Base-by-base conservation (phyloP, 495 filamentous ascomycete species). In the Penicillium paradoxum region DNA sequence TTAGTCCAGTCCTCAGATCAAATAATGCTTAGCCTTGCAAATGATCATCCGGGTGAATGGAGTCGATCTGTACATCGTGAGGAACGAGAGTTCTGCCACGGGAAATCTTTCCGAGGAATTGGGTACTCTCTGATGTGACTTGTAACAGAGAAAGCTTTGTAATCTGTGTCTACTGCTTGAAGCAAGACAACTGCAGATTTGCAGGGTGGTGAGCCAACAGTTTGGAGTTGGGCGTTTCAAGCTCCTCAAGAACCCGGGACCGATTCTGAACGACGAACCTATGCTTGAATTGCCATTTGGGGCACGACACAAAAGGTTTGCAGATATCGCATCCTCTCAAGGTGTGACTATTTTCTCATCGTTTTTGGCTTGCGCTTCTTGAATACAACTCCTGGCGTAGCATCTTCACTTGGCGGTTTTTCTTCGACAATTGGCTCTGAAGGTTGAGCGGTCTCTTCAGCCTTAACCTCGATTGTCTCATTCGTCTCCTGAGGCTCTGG, bases 281-380 rank as follows among this genome's bases (percentile, higher is more conserved):
- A 24, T 11, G 40, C 32, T 27, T 29, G 46, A 18, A 21, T 21
- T 21, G 18, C 1, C 11, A 45, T 8, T n/a, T n/a, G 9, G 10
- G 15, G 0, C 24, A 29, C n/a, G 39, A 25, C 8, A 24, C 34
- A 2, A 2, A 39, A 19, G 15, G 2, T 25, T 21, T 30, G 42
- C 3, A 10, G 22, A 34, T 13, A 43, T 33, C 17, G 39, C 34
- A 48, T 57, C 38, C 43, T 53, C 17, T 7, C 11, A 11, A 17
- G 27, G 38, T 27, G 25, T 6, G 7, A 43, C 45, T 61, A 74
- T 68, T 69, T 74, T 55, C 62, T 68, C 58, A 88, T 80, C 29
- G 83, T 81, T 66, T 91, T 95, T 1, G 85, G 78, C 64, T 93
- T 96, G 56, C 91, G 82, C 71, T 95, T 95, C 72, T 95, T 97